These are phyloP conservation scores for Yamadazyma kitorensis DNA, from an alignment of 805 yeast genomes.

Conservation along the genomic window DNA sequence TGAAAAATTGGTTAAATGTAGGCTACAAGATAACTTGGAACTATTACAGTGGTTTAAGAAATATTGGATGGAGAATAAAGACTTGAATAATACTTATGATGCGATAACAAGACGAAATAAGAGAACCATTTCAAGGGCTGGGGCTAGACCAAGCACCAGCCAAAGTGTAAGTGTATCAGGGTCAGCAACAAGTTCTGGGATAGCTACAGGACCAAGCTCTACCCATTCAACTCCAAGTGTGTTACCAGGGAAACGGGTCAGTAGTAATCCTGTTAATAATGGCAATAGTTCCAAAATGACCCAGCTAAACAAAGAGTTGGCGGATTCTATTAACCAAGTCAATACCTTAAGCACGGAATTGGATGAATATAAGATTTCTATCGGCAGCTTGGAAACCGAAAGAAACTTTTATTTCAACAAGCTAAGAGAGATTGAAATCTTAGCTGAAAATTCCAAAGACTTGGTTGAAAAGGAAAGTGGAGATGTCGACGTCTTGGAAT, in stretches of 20 bases:
- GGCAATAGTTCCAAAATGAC: constrained; percentile 1
- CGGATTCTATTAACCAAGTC: constrained; percentile 42
- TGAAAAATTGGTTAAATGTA: constrained; percentile 77
- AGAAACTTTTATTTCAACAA: constrained; percentile 89
- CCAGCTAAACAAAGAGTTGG: constrained; percentile 37
- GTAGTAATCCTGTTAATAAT: constrained; percentile 5
- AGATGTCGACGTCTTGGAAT: constrained; percentile 2
- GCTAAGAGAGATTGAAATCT: constrained; percentile 81
- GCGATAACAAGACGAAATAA: constrained; percentile 39
- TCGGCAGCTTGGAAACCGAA: constrained; percentile 72
- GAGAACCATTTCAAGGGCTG: constrained; percentile 4
- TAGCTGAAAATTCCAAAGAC: constrained; percentile 55
- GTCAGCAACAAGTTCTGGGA: constrained; percentile 16
- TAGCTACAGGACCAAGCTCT: constrained; percentile 8
- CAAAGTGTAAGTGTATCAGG: constrained; percentile 6
- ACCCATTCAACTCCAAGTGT: constrained; percentile 2
- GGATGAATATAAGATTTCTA: constrained; percentile 54
- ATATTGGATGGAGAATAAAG: constrained; percentile 75
- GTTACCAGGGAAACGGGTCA: constrained; percentile 6
- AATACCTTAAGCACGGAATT: constrained; percentile 46
- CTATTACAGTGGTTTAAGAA: constrained; percentile 89
- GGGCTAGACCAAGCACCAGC: constrained; percentile 5
- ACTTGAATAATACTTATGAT: constrained; percentile 60
- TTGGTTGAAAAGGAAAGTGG: constrained; percentile 10
- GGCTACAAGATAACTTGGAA: constrained; percentile 91